A percentile compares a stretch with the other conserved stretches of the same genome.
phyloP scores from a whole-genome alignment of 177 flowering plant genomes.

The Tripterygium wilfordii region DNA sequence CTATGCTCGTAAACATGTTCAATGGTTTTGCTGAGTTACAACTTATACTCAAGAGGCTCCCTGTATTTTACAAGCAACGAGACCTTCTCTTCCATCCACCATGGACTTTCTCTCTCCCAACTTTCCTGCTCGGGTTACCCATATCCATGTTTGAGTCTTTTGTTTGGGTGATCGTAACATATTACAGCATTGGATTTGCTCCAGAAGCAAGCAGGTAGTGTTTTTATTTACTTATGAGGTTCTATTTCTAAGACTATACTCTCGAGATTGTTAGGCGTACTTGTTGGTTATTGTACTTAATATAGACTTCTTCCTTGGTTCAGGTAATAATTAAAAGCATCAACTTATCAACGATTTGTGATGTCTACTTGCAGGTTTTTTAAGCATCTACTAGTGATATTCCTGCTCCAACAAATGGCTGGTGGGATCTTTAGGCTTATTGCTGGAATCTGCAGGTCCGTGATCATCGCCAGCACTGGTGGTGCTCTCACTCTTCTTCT shows the following conservation, averaged over 20 bases:
- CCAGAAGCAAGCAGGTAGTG: slow-evolving; percentile 80
- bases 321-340: too few relatives aligned
- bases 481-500: slow-evolving; percentile 67
- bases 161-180: slow-evolving; percentile 61
- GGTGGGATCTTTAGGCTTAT: slow-evolving; percentile 68
- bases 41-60: slow-evolving; percentile 58
- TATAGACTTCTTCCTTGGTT: too few relatives aligned
- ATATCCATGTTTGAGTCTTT: slow-evolving; percentile 56
- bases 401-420: slow-evolving; percentile 84
- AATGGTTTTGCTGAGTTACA: slow-evolving; percentile 81
- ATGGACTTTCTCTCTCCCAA: slow-evolving; percentile 76
- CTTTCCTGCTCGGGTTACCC: slow-evolving; percentile 53
- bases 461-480: slow-evolving; percentile 80
- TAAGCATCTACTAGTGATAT: slow-evolving; percentile 64
- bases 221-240: neutral
- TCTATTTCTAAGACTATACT: neutral
- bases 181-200: slow-evolving; percentile 75
- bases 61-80: slow-evolving; percentile 84
- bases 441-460: slow-evolving; percentile 70
- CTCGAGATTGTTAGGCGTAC: too few relatives aligned
- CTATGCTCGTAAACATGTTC: slow-evolving; percentile 63
- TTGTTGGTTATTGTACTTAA: too few relatives aligned
- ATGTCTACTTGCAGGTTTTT: slow-evolving; percentile 57
- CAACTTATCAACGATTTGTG: too few relatives aligned
- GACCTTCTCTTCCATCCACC: slow-evolving; percentile 74